Percentiles rank a stretch among this genome's conserved stretches.
phyloP scores from a whole-genome alignment of 164 flowering plant genomes.

The Stephania japonica region DNA sequence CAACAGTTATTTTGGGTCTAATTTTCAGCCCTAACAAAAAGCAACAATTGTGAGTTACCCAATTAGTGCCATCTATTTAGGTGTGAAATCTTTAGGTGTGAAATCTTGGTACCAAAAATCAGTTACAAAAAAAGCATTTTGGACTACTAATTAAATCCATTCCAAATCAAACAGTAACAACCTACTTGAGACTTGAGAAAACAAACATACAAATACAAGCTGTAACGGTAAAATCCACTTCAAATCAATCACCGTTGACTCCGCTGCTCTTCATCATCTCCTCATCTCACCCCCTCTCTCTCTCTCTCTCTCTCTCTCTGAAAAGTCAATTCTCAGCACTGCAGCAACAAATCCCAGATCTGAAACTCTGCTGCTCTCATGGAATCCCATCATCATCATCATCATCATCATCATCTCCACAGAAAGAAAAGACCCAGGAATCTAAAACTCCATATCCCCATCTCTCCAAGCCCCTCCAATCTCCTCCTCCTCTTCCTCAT shows the following conservation, averaged over 20 bases:
- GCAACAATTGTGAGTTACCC: too few relatives aligned
- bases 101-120: too few relatives aligned
- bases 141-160: too few relatives aligned
- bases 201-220: not conserved
- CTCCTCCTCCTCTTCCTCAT: not conserved
- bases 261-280: not conserved
- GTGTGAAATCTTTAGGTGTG: too few relatives aligned
- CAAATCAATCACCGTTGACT: not conserved
- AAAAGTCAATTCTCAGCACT: not conserved
- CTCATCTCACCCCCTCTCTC: not conserved
- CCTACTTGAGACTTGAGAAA: too few relatives aligned
- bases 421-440: not conserved
- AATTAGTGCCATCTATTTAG: too few relatives aligned
- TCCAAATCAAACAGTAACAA: too few relatives aligned
- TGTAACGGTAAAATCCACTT: too few relatives aligned
- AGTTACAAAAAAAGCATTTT: too few relatives aligned
- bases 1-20: too few relatives aligned
- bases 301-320: not conserved
- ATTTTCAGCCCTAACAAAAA: too few relatives aligned
- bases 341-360: not conserved
- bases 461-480: not conserved
- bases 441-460: not conserved
- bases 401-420: not conserved
- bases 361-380: too few relatives aligned
- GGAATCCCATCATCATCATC: not conserved